A percentile compares a stretch with the other conserved stretches of the same genome.
These are phyloP conservation scores for Brassica carinata DNA, from an alignment of 345 rosid genomes.

Conservation along the genomic window DNA sequence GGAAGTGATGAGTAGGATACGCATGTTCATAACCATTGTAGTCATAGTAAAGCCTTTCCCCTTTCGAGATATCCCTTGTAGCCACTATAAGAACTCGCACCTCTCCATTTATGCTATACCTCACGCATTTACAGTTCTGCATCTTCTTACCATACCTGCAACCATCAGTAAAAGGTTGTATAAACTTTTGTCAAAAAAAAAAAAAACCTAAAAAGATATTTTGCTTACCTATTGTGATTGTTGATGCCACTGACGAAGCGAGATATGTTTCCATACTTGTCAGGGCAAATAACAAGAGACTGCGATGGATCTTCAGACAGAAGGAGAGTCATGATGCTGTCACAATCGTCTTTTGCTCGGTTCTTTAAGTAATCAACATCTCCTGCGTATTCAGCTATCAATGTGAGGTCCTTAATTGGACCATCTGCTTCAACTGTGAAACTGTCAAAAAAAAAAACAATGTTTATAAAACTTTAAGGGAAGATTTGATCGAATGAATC, in stretches of 20 bases:
- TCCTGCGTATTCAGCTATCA: not conserved
- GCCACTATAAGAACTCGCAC: slow-evolving; percentile 89
- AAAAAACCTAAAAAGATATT: slow-evolving; percentile 2
- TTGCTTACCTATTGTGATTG: slow-evolving; percentile 74
- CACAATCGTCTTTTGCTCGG: slow-evolving; percentile 51
- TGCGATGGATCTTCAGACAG: slow-evolving; percentile 60
- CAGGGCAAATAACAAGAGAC: slow-evolving; percentile 86
- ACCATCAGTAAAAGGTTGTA: not conserved
- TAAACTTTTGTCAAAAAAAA: not conserved
- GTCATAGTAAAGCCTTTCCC: slow-evolving; percentile 93
- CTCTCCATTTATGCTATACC: slow-evolving; percentile 79
- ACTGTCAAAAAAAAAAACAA: not conserved
- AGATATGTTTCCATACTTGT: slow-evolving; percentile 84
- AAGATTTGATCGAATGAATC: not conserved
- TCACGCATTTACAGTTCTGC: slow-evolving; percentile 94
- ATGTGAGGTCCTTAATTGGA: not conserved
- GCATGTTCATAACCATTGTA: slow-evolving; percentile 93
- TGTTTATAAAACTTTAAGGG: not conserved
- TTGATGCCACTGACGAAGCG: slow-evolving; percentile 91
- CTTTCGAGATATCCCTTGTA: slow-evolving; percentile 76
- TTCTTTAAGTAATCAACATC: not conserved
- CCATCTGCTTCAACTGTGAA: slow-evolving; percentile 1
- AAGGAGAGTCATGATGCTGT: slow-evolving; percentile 92
- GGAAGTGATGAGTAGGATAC: slow-evolving; percentile 90
- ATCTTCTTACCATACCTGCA: slow-evolving; percentile 90